Evolutionary conservation across 2,329 filamentous ascomycete genomes (phyloP), one percentile per base, ranked within the genome.

Genomic region (Xylariaceae sp.): DNA sequence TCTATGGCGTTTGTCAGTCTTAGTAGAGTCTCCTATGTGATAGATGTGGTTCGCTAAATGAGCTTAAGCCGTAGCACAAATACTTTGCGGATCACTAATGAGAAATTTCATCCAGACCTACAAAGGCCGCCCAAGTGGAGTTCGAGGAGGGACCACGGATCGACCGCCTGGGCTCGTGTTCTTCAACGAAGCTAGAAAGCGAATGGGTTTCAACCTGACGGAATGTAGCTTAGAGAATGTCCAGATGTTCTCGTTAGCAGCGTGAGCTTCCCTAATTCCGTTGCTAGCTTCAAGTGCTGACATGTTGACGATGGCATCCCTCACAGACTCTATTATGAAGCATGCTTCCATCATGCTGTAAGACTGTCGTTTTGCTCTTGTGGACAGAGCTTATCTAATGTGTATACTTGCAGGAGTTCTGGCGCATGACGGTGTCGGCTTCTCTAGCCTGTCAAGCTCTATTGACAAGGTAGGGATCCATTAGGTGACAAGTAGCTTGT

Each of bases 131-230:
- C 57, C 66, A 2, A 77, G 76, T 50, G 76, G 76, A 3, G 62
- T 80, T 18, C 69, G 71, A 31, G 77, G 76, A 11, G 74, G 76
- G 1, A 67, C 69, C 2, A 50, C 59, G 2, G 63, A 67, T 12
- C 64, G 63, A 15, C 78, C 78, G 2, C 79, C 79, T 0, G 79
- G 79, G 0, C 55, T 83, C 3, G 67, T 68, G 1, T 67, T 80
- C 28, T 83, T 82, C 60, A 83, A 83, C 47, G 79, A 82, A 57
- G 79, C 78, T 13, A 68, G 79, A 38, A 72, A 70, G 43, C 66
- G 76, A n/a, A 68, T 81, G 54, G 79, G 79, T 0, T 81, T 80
- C 53, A 66, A 73, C 9, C 53, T 74, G 39, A 73, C 72, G 2
- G 71, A 77, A 18, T 76, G 70, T 52, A 76, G 69, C 37, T 57